A percentile compares a stretch with the other conserved stretches of the same genome.
These are phyloP conservation scores for Mycogone perniciosa DNA, from an alignment of 2,329 filamentous ascomycete species.

Conservation along the genomic window DNA sequence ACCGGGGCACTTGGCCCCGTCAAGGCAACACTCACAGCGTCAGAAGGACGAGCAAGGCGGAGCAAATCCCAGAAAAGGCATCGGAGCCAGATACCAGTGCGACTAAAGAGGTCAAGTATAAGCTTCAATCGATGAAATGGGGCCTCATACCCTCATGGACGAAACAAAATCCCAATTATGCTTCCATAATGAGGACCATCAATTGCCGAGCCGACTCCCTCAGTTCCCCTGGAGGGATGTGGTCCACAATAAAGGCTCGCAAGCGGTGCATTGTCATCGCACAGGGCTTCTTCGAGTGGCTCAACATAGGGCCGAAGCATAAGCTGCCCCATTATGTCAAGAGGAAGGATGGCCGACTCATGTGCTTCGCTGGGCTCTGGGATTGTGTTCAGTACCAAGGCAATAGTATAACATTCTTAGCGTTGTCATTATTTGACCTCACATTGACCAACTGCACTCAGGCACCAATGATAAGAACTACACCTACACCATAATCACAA, in stretches of 20 bases:
- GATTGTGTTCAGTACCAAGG: slow-evolving; percentile 79
- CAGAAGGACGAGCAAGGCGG: slow-evolving; percentile 3
- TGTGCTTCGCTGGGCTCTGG: slow-evolving; percentile 90
- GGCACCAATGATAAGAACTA: slow-evolving; percentile 59
- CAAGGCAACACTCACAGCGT: slow-evolving; percentile 12
- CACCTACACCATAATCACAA: slow-evolving; percentile 93
- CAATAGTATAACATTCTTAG: slow-evolving; percentile 20
- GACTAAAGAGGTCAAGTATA: slow-evolving; percentile 53
- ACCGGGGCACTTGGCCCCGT: slow-evolving; percentile 46
- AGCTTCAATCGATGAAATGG: slow-evolving; percentile 93
- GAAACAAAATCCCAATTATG: slow-evolving; percentile 73
- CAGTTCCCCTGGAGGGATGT: slow-evolving; percentile 70
- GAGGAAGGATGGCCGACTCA: slow-evolving; percentile 72
- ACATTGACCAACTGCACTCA: slow-evolving; percentile 3
- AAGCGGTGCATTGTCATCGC: slow-evolving; percentile 85
- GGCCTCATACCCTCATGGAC: slow-evolving; percentile 92
- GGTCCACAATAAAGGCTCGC: slow-evolving; percentile 81
- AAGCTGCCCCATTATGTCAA: slow-evolving; percentile 81
- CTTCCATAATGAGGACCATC: slow-evolving; percentile 77
- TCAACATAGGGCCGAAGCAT: slow-evolving; percentile 69
- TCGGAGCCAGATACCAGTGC: not conserved
- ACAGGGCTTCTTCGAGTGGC: slow-evolving; percentile 95
- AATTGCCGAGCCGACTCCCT: slow-evolving; percentile 92
- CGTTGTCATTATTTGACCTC: not conserved
- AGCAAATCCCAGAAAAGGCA: not conserved